These are phyloP conservation scores for Lichenothelia convexa DNA, from an alignment of 495 filamentous ascomycete species.

Conservation along the genomic window DNA sequence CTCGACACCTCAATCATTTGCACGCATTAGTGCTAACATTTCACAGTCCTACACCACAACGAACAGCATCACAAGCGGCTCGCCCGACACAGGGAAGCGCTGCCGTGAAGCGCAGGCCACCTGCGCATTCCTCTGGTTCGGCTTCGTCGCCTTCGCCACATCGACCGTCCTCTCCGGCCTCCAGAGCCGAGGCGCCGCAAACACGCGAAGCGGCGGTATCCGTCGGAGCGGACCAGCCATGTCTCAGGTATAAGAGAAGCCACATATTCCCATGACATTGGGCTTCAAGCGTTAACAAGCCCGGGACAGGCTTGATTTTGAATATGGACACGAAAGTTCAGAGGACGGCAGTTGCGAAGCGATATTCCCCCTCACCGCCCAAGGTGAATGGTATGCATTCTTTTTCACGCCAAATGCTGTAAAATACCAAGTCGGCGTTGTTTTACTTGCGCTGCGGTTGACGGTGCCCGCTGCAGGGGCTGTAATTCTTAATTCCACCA, in stretches of 20 bases:
- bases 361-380: too few relatives aligned
- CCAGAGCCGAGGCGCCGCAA: constrained; percentile 18
- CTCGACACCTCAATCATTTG: neutral
- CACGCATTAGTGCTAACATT: constrained; percentile 1
- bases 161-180: constrained; percentile 35
- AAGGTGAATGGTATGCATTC: too few relatives aligned
- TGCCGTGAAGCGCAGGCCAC: constrained; percentile 54
- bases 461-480: too few relatives aligned
- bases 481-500: too few relatives aligned
- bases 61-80: constrained; percentile 45
- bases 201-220: constrained; percentile 20
- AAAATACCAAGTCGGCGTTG: too few relatives aligned
- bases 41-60: constrained; percentile 32
- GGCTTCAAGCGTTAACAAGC: too few relatives aligned
- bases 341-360: too few relatives aligned
- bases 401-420: too few relatives aligned
- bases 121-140: constrained; percentile 56
- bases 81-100: constrained; percentile 31
- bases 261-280: too few relatives aligned
- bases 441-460: too few relatives aligned
- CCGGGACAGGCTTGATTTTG: too few relatives aligned
- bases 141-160: constrained; percentile 39
- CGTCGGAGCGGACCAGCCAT: constrained; percentile 36
- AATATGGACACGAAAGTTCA: too few relatives aligned
- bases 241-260: constrained; percentile 39